These are phyloP conservation scores for Lentinula raphanica DNA, from an alignment of 768 basidiomycete genomes.

Conservation along the genomic window DNA sequence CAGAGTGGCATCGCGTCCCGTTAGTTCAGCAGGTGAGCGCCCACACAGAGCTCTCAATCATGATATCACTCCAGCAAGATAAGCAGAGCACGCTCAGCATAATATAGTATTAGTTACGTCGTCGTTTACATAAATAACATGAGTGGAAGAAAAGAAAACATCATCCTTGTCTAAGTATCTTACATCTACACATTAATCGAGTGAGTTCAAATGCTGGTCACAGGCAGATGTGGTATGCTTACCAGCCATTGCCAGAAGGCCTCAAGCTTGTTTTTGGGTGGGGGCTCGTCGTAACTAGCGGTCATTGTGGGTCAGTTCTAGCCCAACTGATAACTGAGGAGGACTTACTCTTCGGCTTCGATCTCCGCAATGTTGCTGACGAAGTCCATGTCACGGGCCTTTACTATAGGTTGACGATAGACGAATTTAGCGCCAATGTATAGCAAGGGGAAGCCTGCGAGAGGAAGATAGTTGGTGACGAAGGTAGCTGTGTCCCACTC, in stretches of 20 bases:
- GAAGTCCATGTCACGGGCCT: slow-evolving; percentile 80
- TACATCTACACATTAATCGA: background rate
- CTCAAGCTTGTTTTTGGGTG: slow-evolving; percentile 62
- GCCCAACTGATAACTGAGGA: background rate
- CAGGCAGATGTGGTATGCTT: slow-evolving; percentile 22
- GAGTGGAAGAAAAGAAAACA: background rate
- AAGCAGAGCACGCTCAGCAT: background rate
- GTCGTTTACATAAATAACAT: background rate
- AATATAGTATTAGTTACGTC: background rate
- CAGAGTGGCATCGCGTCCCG: too few species aligned
- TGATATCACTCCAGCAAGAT: too few species aligned
- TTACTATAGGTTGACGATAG: slow-evolving; percentile 41
- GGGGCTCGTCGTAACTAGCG: slow-evolving; percentile 63
- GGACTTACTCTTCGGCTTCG: slow-evolving; percentile 52
- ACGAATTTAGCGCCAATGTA: slow-evolving; percentile 57
- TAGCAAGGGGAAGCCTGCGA: slow-evolving; percentile 68
- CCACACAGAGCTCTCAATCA: too few species aligned
- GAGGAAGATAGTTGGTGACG: slow-evolving; percentile 77
- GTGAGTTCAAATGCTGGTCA: background rate
- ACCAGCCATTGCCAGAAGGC: slow-evolving; percentile 81
- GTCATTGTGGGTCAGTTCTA: slow-evolving; percentile 3
- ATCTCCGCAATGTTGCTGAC: slow-evolving; percentile 63
- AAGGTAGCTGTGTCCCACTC: slow-evolving; percentile 61
- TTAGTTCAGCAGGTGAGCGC: too few species aligned
- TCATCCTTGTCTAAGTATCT: background rate